Evolutionary conservation across 164 flowering plant species (phyloP).

Genomic region (Saururus chinensis): DNA sequence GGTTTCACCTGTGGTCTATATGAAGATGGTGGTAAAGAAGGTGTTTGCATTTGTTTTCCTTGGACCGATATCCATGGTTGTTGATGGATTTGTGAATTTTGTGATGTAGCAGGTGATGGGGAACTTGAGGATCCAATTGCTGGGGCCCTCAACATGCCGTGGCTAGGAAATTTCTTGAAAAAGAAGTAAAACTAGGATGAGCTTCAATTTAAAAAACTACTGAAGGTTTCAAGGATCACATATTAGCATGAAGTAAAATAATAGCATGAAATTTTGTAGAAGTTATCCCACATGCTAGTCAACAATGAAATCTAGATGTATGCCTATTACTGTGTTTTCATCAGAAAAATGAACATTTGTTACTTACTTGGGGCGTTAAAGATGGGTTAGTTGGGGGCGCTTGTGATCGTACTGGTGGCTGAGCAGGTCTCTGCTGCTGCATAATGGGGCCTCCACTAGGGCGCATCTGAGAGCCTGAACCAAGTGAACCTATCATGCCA

Average conservation of each 20-base stretch:
- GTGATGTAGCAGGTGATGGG: conserved; percentile 39
- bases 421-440: conserved; percentile 50
- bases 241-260: background rate
- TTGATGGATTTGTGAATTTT: conserved; percentile 34
- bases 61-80: conserved; percentile 78
- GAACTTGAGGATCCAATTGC: conserved; percentile 39
- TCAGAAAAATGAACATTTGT: background rate
- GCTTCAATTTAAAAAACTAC: background rate
- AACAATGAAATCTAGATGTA: background rate
- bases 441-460: conserved; percentile 34
- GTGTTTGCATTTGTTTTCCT: conserved; percentile 38
- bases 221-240: background rate
- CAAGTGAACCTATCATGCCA: conserved; percentile 47
- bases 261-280: background rate
- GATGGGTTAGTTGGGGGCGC: conserved; percentile 33
- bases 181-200: background rate
- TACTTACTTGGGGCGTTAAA: conserved; percentile 44
- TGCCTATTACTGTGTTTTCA: background rate
- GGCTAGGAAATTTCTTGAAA: conserved; percentile 63
- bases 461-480: conserved; percentile 46
- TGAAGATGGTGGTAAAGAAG: conserved; percentile 56
- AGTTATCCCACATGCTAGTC: background rate
- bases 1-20: conserved; percentile 43
- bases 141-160: conserved; percentile 36
- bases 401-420: conserved; percentile 39